Conservation (phyloP, 768 basidiomycete genomes). For the Mycena metata region DNA sequence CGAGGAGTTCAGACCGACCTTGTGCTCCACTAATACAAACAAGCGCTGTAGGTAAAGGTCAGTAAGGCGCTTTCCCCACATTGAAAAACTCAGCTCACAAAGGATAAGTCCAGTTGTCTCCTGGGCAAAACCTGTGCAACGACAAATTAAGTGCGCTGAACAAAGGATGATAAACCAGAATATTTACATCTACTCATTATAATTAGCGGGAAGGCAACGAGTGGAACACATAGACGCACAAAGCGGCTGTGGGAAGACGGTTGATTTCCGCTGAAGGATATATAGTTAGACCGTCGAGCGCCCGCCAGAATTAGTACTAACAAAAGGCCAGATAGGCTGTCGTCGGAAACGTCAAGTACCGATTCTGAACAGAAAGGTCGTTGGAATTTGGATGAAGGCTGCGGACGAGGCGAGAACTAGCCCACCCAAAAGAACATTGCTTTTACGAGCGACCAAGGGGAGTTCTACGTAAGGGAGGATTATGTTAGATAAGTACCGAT, state of each 20-base stretch:
- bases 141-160: neutral
- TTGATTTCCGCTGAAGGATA: conserved; percentile 5
- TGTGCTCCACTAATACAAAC: conserved; percentile 10
- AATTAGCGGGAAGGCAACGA: neutral
- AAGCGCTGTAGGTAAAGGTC: neutral
- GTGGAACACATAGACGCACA: neutral
- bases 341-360: conserved; percentile 18
- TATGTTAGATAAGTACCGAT: neutral
- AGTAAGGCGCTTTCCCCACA: too few species aligned
- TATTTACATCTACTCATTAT: neutral
- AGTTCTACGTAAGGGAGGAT: conserved; percentile 1
- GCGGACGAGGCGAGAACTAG: neutral
- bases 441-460: conserved; percentile 13
- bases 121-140: conserved; percentile 5
- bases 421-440: conserved; percentile 26
- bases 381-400: neutral
- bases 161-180: neutral
- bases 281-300: too few species aligned
- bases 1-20: neutral
- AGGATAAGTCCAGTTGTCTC: neutral
- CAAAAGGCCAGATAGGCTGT: neutral
- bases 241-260: neutral
- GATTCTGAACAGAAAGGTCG: conserved; percentile 3
- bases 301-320: neutral
- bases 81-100: too few species aligned